Percentiles rank a stretch among this genome's conserved stretches.
These are phyloP conservation scores for Mycena albidolilacea DNA, from an alignment of 768 basidiomycete species.

Conservation along the genomic window DNA sequence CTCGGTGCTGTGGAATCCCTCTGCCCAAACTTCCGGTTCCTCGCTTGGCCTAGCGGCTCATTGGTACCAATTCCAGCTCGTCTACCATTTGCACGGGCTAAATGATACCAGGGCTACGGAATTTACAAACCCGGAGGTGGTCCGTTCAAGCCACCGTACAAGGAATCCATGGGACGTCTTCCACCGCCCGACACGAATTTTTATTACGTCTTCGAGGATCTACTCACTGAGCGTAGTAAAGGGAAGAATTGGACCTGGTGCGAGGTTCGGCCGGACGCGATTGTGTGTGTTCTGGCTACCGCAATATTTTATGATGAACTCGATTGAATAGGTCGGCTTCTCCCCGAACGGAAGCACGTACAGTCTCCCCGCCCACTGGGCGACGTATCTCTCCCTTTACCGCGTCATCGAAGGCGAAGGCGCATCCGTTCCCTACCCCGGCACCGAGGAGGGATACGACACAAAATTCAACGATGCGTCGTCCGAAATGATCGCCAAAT, in stretches of 20 bases:
- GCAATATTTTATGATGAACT: neutral
- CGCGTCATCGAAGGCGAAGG: conserved; percentile 33
- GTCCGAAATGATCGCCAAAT: conserved; percentile 30
- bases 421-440: conserved; percentile 32
- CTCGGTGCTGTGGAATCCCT: conserved; percentile 29
- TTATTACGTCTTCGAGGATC: conserved; percentile 31
- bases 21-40: conserved; percentile 28
- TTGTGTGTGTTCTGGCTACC: conserved; percentile 10
- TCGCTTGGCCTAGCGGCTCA: conserved; percentile 29
- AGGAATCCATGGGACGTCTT: conserved; percentile 36
- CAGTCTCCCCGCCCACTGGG: conserved; percentile 36
- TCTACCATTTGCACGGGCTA: neutral
- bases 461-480: conserved; percentile 36
- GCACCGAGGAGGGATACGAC: conserved; percentile 20
- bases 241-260: conserved; percentile 35
- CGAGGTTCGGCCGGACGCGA: conserved; percentile 33
- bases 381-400: conserved; percentile 34
- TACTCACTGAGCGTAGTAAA: conserved; percentile 32
- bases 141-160: conserved; percentile 28
- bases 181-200: conserved; percentile 31
- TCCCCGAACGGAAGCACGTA: conserved; percentile 35
- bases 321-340: conserved; percentile 27
- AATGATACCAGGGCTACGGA: conserved; percentile 28
- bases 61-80: conserved; percentile 12
- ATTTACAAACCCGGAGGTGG: conserved; percentile 35